phyloP scores from a whole-genome alignment of 192 early-diverging fungal genomes.

The Entophlyctis luteolus region DNA sequence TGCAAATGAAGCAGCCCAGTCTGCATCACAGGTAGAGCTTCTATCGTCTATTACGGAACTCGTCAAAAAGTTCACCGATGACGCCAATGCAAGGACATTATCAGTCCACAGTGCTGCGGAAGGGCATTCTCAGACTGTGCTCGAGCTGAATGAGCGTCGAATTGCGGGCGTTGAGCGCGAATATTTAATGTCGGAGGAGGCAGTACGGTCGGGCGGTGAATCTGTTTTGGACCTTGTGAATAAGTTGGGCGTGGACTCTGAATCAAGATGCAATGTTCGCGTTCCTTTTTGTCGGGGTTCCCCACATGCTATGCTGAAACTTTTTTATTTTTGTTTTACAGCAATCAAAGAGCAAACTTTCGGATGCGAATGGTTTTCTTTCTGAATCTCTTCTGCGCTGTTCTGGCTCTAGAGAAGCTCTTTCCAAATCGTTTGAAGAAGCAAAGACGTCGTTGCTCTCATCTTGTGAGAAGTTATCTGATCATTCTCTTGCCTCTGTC shows the following conservation, averaged over 20 bases:
- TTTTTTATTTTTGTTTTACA: too few species aligned
- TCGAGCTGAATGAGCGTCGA: neutral
- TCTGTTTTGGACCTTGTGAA: neutral
- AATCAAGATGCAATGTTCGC: too few species aligned
- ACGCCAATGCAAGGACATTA: slow-evolving; percentile 4
- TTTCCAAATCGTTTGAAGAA: too few species aligned
- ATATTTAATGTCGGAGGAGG: neutral
- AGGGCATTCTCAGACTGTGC: neutral
- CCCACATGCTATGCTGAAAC: too few species aligned
- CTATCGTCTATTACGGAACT: slow-evolving; percentile 27
- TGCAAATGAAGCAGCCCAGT: neutral
- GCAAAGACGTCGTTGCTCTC: too few species aligned
- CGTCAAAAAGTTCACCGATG: slow-evolving; percentile 16
- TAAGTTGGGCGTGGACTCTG: neutral
- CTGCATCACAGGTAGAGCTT: slow-evolving; percentile 6
- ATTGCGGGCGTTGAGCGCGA: neutral
- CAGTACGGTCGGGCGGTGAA: slow-evolving; percentile 1
- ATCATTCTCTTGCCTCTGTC: too few species aligned
- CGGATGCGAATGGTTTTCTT: too few species aligned
- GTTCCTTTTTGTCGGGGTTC: too few species aligned
- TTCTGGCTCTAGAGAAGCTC: too few species aligned
- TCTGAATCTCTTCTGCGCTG: too few species aligned
- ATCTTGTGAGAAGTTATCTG: too few species aligned
- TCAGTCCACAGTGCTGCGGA: neutral
- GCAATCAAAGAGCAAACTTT: too few species aligned